Conservation (phyloP, 23 red algal genomes). For the Cyanidioschyzon merolae region DNA sequence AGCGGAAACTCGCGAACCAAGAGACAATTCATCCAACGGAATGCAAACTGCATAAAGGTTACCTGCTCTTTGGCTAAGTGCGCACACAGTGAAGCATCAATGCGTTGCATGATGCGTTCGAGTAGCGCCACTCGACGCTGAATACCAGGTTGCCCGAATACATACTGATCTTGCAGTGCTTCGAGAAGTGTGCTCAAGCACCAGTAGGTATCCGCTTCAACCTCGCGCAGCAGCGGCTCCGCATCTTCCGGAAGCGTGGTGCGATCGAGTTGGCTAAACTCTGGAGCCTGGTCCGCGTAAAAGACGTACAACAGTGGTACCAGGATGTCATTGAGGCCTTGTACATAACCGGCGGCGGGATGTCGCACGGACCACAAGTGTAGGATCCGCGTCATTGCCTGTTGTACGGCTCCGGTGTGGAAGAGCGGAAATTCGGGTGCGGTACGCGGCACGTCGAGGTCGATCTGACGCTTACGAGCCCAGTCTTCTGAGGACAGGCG, state of each 20-base stretch:
- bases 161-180: constrained; percentile 72
- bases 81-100: constrained; percentile 33
- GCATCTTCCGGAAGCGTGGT: neutral
- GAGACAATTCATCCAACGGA: constrained; percentile 84
- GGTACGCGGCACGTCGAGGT: constrained; percentile 72
- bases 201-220: constrained; percentile 92
- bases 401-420: constrained; percentile 30
- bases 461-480: constrained; percentile 56
- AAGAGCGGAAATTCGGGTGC: constrained; percentile 56
- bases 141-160: constrained; percentile 76
- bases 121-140: constrained; percentile 45
- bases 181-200: constrained; percentile 44
- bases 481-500: constrained; percentile 40
- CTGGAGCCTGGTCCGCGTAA: constrained; percentile 34
- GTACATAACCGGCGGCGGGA: constrained; percentile 85
- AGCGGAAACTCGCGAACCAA: constrained; percentile 88
- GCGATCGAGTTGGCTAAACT: neutral
- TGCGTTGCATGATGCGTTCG: constrained; percentile 32
- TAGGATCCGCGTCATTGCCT: constrained; percentile 52
- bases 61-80: constrained; percentile 40
- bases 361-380: constrained; percentile 57
- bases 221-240: constrained; percentile 1
- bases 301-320: constrained; percentile 71
- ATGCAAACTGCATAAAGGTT: constrained; percentile 78
- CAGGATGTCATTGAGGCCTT: constrained; percentile 90